Evolutionary conservation across 2,329 filamentous ascomycete species (phyloP).

Genomic region (Fusarium papillatum): DNA sequence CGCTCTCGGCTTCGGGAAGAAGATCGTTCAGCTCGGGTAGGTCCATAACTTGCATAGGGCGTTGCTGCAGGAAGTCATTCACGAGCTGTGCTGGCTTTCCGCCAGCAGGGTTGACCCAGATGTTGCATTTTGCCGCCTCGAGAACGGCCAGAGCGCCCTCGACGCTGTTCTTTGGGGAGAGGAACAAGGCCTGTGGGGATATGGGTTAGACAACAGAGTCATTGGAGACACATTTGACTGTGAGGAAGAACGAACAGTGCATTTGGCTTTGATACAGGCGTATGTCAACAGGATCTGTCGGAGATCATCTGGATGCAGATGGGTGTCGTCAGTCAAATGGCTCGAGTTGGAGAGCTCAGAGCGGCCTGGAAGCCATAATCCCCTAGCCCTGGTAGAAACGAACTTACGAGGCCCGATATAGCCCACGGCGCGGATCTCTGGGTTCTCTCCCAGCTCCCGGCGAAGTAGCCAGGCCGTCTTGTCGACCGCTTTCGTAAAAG

Average conservation of each 20-base stretch:
- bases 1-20: conserved; percentile 15
- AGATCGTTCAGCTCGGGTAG: conserved; percentile 48
- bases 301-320: neutral
- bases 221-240: too few species aligned
- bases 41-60: conserved; percentile 43
- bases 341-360: neutral
- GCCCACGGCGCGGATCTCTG: neutral
- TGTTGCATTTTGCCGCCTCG: conserved; percentile 46
- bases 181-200: conserved; percentile 46
- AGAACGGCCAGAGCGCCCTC: conserved; percentile 50
- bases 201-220: too few species aligned
- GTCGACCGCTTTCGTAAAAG: neutral
- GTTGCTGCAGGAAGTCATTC: conserved; percentile 39
- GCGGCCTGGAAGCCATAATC: neutral
- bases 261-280: too few species aligned
- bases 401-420: neutral
- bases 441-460: neutral
- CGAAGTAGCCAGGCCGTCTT: neutral
- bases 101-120: conserved; percentile 44
- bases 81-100: conserved; percentile 37
- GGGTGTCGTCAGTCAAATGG: neutral
- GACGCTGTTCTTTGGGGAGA: conserved; percentile 51
- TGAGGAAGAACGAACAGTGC: neutral
- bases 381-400: neutral
- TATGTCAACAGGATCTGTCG: too few species aligned